These are phyloP conservation scores for Russula earlei DNA, from an alignment of 768 basidiomycete species.

Conservation along the genomic window DNA sequence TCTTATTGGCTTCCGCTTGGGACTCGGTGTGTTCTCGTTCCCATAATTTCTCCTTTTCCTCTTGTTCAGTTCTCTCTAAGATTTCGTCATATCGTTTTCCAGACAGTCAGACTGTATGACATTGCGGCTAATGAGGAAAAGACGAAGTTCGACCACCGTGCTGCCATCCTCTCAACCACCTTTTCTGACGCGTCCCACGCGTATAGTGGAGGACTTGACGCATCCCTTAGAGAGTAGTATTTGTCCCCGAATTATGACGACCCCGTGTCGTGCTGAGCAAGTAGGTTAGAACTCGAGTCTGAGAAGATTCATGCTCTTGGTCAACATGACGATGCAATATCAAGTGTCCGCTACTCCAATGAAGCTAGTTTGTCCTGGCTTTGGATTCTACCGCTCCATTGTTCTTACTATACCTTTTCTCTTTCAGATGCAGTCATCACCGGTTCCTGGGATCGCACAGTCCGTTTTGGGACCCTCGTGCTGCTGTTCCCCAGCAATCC, in stretches of 20 bases:
- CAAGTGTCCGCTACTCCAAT: constrained; percentile 60
- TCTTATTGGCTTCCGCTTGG: constrained; percentile 83
- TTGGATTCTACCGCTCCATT: background rate
- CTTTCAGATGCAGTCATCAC: constrained; percentile 61
- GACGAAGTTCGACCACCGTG: constrained; percentile 81
- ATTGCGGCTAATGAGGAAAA: constrained; percentile 50
- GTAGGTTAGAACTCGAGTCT: constrained; percentile 66
- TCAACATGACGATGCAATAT: constrained; percentile 72
- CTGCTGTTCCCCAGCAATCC: constrained; percentile 44
- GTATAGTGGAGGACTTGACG: constrained; percentile 84
- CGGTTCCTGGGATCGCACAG: constrained; percentile 86
- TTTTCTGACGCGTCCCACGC: constrained; percentile 61
- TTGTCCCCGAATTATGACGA: constrained; percentile 24
- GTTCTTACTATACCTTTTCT: background rate
- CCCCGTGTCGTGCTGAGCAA: background rate
- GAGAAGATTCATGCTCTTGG: constrained; percentile 71
- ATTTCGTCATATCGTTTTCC: constrained; percentile 29
- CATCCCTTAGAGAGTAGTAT: constrained; percentile 77
- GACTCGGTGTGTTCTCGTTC: constrained; percentile 49
- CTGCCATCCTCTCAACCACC: constrained; percentile 76
- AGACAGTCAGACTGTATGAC: constrained; percentile 56
- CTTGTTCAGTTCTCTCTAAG: constrained; percentile 6
- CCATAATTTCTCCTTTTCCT: too few relatives aligned
- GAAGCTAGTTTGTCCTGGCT: constrained; percentile 45
- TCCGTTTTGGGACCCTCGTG: constrained; percentile 80